Evolutionary conservation across 1,284 basidiomycete genomes (phyloP), one percentile per base, ranked within the genome.

Genomic region (Rhodotorula sp.): DNA sequence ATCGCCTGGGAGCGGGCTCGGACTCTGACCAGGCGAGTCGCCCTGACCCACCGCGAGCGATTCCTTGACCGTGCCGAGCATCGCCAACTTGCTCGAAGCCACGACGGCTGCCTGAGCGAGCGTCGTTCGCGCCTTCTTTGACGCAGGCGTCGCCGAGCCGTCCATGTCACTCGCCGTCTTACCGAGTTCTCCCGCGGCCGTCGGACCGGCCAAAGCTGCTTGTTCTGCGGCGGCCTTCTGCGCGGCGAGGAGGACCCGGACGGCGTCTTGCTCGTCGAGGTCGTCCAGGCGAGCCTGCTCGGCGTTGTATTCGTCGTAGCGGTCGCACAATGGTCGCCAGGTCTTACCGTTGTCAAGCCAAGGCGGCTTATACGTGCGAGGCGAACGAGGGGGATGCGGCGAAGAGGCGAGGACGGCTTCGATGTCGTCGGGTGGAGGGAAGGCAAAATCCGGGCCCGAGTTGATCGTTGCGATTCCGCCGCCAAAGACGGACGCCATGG

Each of bases 401-500:
- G 55, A 64, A 2, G 7, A 9, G 9, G 36, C 7, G 22, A 66
- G 59, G 5, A 39, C 51, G 2, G 66, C 64, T n/a, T 74, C 74
- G 51, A 75, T 55, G 52, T 74, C 67, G 27, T 49, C 58, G 4
- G 72, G 72, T 0, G 60, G 60, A 2, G 90, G 86, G 77, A 85
- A 90, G 2, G 85, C 85, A 78, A 96, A 98, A 60, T 89, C 80
- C 0, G 94, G 93, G 0, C 94, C 94, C 39, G 93, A 87, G 79
- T 97, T 96, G 70, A 96, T 84, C 56, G 82, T 85, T 10, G 93
- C 90, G 71, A 88, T 86, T 2, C 92, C 96, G 64, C 90, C 89
- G 72, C 94, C 94, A 82, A 93, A 99, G 52, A 95, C 84, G 5
- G 92, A 96, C 62, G 96, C 87, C 82, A 96, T 89, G 0, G 94